These are phyloP conservation scores for Triglochin maritima DNA, from an alignment of 106 monocot genomes.

Conservation along the genomic window DNA sequence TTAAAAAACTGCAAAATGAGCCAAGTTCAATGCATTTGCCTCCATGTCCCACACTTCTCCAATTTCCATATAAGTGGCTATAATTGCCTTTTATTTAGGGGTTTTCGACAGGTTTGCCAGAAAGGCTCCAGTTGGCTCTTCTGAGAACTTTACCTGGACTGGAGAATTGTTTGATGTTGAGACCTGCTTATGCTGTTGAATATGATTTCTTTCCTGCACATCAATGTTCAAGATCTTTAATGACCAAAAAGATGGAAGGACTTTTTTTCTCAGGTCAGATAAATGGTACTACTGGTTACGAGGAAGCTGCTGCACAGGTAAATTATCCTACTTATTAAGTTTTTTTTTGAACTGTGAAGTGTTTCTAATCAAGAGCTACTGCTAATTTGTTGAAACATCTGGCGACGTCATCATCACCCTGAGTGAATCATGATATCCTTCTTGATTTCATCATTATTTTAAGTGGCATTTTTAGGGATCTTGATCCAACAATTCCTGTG, in stretches of 20 bases:
- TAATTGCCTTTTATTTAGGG: conserved; percentile 49
- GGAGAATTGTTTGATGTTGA: conserved; percentile 85
- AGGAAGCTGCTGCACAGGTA: conserved; percentile 99
- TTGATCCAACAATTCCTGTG: neutral
- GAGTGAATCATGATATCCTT: no score
- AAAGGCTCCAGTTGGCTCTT: conserved; percentile 76
- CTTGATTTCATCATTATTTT: no score
- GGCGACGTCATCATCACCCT: no score
- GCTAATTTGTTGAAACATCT: no score
- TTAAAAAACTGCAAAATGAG: no score
- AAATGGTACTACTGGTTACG: conserved; percentile 98
- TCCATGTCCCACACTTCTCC: no score
- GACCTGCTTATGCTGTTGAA: conserved; percentile 98
- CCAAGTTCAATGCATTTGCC: no score
- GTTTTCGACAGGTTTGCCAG: conserved; percentile 96
- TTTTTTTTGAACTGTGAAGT: no score
- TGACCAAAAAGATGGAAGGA: conserved; percentile 92
- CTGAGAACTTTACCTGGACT: conserved; percentile 92
- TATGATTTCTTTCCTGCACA: conserved; percentile 92
- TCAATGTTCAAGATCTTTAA: conserved; percentile 94
- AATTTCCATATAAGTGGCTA: conserved; percentile 1
- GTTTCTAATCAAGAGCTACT: no score
- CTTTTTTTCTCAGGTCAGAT: conserved; percentile 98
- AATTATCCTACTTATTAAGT: no score
- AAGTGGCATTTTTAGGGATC: neutral